Conservation (phyloP, 805 yeast genomes). For the Danielia oregonensis region DNA sequence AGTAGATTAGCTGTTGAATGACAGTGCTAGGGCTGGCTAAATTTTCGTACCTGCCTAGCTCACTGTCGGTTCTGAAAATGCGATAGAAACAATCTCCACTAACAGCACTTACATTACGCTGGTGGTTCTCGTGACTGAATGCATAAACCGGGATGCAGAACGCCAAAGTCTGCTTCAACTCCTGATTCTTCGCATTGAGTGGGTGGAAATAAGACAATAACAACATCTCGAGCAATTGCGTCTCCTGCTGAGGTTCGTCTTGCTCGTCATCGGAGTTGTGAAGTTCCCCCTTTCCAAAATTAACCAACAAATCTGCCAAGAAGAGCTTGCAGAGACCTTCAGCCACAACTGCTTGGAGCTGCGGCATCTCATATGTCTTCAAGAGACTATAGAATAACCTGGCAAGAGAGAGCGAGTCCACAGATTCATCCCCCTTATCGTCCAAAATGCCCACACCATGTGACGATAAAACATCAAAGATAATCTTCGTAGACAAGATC, state of each 20-base stretch:
- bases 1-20: conserved; percentile 67
- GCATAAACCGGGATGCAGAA: conserved; percentile 89
- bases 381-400: conserved; percentile 66
- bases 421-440: conserved; percentile 45
- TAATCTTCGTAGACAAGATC: conserved; percentile 59
- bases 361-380: conserved; percentile 53
- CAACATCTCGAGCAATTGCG: conserved; percentile 59
- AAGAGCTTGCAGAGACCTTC: conserved; percentile 83
- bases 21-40: conserved; percentile 46
- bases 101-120: conserved; percentile 56
- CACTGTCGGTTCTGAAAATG: conserved; percentile 40
- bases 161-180: conserved; percentile 72
- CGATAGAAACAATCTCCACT: conserved; percentile 65
- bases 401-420: conserved; percentile 63
- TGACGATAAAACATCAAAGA: conserved; percentile 73
- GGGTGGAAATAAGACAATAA: conserved; percentile 76
- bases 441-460: conserved; percentile 72
- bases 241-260: conserved; percentile 26
- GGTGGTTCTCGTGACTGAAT: conserved; percentile 71
- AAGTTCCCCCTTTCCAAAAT: conserved; percentile 24
- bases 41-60: conserved; percentile 31
- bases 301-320: conserved; percentile 69
- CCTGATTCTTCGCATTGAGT: conserved; percentile 54
- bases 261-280: conserved; percentile 11
- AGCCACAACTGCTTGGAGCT: conserved; percentile 74